Conservation (phyloP, 345 rosid genomes). For the Acer negundo region DNA sequence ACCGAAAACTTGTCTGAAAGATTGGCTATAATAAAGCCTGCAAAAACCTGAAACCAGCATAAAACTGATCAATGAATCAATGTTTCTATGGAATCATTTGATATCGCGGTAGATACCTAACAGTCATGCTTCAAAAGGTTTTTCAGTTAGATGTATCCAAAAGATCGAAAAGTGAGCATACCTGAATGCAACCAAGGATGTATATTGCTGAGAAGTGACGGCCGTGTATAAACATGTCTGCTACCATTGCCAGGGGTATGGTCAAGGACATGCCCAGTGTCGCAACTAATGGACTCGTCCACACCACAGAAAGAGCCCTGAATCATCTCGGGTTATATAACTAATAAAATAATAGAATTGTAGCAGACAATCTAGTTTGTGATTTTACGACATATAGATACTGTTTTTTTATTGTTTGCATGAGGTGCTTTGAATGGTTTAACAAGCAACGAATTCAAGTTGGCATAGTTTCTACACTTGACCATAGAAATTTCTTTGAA, state of each 20-base stretch:
- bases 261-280: slow-evolving; percentile 82
- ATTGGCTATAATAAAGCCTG: slow-evolving; percentile 58
- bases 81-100: background rate
- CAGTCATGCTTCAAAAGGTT: background rate
- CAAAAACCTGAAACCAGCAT: slow-evolving; percentile 51
- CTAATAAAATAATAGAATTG: background rate
- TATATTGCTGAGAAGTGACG: slow-evolving; percentile 69
- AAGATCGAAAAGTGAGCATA: background rate
- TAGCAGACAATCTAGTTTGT: background rate
- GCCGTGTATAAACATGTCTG: slow-evolving; percentile 76
- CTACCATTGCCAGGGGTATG: slow-evolving; percentile 85
- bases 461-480: background rate
- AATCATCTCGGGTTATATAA: slow-evolving; percentile 4
- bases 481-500: background rate
- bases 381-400: background rate
- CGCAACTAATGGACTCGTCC: slow-evolving; percentile 89
- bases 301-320: slow-evolving; percentile 86
- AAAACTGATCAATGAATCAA: slow-evolving; percentile 4
- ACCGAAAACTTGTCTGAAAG: slow-evolving; percentile 37
- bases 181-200: slow-evolving; percentile 79
- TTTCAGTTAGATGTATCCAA: background rate
- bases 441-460: background rate
- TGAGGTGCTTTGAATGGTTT: background rate
- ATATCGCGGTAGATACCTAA: background rate
- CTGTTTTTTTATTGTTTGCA: background rate